Conservation (phyloP, 2,329 filamentous ascomycete genomes). For the Ascocoryne sarcoides region DNA sequence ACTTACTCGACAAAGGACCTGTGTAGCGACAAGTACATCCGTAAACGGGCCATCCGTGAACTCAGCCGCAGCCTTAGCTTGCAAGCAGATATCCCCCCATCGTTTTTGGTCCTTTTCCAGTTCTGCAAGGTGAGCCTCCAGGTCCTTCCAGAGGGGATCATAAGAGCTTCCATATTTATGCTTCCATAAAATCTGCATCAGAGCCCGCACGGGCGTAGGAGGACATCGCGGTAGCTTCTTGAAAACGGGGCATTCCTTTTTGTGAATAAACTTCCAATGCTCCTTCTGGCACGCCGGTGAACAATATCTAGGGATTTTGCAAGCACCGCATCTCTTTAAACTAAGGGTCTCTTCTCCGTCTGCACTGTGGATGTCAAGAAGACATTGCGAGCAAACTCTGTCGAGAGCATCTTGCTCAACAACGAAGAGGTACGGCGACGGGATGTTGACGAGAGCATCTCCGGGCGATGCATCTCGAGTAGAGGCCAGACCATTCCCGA, state of each 20-base stretch:
- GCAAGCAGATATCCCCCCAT: constrained; percentile 37
- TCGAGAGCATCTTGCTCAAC: constrained; percentile 23
- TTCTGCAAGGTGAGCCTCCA: constrained; percentile 40
- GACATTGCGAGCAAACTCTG: constrained; percentile 23
- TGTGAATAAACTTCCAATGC: constrained; percentile 45
- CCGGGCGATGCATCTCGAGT: constrained; percentile 10
- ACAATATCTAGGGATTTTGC: constrained; percentile 48
- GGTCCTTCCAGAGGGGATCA: constrained; percentile 26
- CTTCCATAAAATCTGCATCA: constrained; percentile 42
- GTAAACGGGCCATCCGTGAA: constrained; percentile 35
- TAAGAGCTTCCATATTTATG: constrained; percentile 22
- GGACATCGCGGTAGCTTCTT: constrained; percentile 32
- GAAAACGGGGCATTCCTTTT: constrained; percentile 43
- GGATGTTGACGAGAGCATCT: constrained; percentile 17
- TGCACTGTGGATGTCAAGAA: constrained; percentile 4
- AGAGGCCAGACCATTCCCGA: constrained; percentile 21
- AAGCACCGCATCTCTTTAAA: constrained; percentile 39
- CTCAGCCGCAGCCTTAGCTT: constrained; percentile 41
- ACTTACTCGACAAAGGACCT: constrained; percentile 46
- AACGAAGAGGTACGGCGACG: constrained; percentile 19
- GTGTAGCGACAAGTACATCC: constrained; percentile 34
- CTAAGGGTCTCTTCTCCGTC: not conserved
- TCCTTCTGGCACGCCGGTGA: constrained; percentile 42
- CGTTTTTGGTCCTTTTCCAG: constrained; percentile 30
- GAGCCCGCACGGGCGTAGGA: constrained; percentile 46